phyloP scores from a whole-genome alignment of 305 asterid species.

The Rubia peregrina region DNA sequence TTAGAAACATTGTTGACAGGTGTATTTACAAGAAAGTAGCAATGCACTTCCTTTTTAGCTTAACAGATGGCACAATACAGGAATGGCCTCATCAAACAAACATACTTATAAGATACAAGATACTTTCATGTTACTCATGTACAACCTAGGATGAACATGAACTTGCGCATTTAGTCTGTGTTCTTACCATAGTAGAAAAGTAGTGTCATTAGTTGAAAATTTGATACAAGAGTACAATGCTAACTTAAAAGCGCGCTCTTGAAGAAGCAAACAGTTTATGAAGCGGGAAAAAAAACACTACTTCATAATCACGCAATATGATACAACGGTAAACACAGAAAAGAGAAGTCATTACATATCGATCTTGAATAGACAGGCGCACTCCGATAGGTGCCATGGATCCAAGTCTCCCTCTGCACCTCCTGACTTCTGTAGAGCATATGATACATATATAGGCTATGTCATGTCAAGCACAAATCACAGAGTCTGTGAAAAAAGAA shows the following conservation, averaged over 20 bases:
- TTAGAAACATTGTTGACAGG: neutral
- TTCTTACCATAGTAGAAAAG: neutral
- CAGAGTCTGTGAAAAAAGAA: neutral
- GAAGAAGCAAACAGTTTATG: neutral
- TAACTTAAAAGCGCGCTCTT: neutral
- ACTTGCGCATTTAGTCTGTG: neutral
- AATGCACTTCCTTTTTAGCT: neutral
- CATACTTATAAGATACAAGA: neutral
- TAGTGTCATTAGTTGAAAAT: neutral
- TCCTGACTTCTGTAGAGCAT: constrained; percentile 25
- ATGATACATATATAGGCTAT: constrained; percentile 6
- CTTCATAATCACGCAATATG: neutral
- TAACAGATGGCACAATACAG: neutral
- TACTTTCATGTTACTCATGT: neutral
- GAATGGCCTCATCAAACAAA: neutral
- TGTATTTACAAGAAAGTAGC: neutral
- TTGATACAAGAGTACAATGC: neutral
- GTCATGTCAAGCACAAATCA: neutral
- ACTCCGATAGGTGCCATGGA: constrained; percentile 67
- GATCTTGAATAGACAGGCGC: constrained; percentile 51
- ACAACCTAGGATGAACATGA: neutral
- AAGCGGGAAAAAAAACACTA: neutral
- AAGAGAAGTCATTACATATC: constrained; percentile 35
- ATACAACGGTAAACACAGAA: neutral
- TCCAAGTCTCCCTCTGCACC: constrained; percentile 25